Evolutionary conservation across 495 filamentous ascomycete species (phyloP).

Genomic region (Penicillium ochrochloron): DNA sequence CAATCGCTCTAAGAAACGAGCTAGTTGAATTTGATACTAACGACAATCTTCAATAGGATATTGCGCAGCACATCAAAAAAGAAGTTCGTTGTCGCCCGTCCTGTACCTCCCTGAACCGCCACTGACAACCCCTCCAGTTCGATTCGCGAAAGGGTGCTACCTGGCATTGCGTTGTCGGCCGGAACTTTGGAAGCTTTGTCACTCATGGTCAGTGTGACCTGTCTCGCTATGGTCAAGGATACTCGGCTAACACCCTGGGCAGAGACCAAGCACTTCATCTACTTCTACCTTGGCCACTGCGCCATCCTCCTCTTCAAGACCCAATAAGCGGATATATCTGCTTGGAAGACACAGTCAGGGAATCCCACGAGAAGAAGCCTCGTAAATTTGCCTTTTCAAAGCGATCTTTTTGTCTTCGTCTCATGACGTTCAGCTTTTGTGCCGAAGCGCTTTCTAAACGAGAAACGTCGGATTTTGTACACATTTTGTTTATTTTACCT

Average conservation of each 20-base stretch:
- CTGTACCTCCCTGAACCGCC: slow-evolving; percentile 17
- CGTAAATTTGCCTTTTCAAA: slow-evolving; percentile 15
- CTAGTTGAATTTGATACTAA: slow-evolving; percentile 24
- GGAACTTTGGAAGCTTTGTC: slow-evolving; percentile 99
- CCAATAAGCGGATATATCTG: slow-evolving; percentile 59
- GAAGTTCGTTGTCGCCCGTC: slow-evolving; percentile 61
- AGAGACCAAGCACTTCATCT: slow-evolving; percentile 99
- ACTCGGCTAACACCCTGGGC: slow-evolving; percentile 25
- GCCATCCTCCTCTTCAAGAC: slow-evolving; percentile 99
- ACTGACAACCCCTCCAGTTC: slow-evolving; percentile 61
- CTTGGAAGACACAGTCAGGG: neutral
- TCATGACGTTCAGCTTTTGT: slow-evolving; percentile 17
- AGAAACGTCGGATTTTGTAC: slow-evolving; percentile 22
- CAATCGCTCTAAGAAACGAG: slow-evolving; percentile 9
- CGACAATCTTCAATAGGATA: slow-evolving; percentile 62
- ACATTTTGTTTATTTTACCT: slow-evolving; percentile 12
- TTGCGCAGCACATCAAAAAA: slow-evolving; percentile 96
- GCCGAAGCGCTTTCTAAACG: slow-evolving; percentile 14
- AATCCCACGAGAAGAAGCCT: neutral
- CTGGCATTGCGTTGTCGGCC: slow-evolving; percentile 98
- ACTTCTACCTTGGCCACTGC: slow-evolving; percentile 99
- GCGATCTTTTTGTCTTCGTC: slow-evolving; percentile 22
- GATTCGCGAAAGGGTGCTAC: slow-evolving; percentile 90
- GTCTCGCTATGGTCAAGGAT: neutral
- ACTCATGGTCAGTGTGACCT: slow-evolving; percentile 75